These are phyloP conservation scores for Aspergillus carlsbadensis DNA, from an alignment of 495 filamentous ascomycete species.

Conservation along the genomic window DNA sequence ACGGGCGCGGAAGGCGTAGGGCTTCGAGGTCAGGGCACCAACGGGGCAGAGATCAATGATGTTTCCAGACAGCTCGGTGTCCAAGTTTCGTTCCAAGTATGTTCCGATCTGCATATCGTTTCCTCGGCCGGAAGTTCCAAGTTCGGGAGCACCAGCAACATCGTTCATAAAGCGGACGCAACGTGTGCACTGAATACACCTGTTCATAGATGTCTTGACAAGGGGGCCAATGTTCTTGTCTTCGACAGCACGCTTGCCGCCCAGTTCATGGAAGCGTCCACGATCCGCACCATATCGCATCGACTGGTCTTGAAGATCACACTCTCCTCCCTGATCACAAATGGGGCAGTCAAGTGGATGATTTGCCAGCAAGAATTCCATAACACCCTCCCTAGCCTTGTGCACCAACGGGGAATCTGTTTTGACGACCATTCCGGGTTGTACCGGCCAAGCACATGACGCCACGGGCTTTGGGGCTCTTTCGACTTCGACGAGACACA, in stretches of 20 bases:
- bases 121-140: slow-evolving; percentile 90
- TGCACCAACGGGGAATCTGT: slow-evolving; percentile 93
- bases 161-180: slow-evolving; percentile 98
- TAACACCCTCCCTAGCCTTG: slow-evolving; percentile 96
- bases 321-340: slow-evolving; percentile 98
- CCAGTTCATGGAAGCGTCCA: slow-evolving; percentile 92
- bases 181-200: slow-evolving; percentile 98
- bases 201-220: slow-evolving; percentile 99
- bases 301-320: slow-evolving; percentile 97
- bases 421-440: slow-evolving; percentile 98
- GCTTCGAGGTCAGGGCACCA: slow-evolving; percentile 93
- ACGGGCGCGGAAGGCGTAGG: slow-evolving; percentile 93
- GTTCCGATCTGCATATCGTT: slow-evolving; percentile 98
- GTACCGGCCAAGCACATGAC: slow-evolving; percentile 98
- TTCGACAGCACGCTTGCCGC: slow-evolving; percentile 94
- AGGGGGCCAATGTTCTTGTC: slow-evolving; percentile 99
- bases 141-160: slow-evolving; percentile 89
- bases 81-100: slow-evolving; percentile 87
- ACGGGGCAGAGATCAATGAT: slow-evolving; percentile 98
- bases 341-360: slow-evolving; percentile 97
- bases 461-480: slow-evolving; percentile 93
- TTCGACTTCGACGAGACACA: slow-evolving; percentile 99
- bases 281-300: slow-evolving; percentile 98
- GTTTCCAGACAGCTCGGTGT: slow-evolving; percentile 93
- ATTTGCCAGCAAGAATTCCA: slow-evolving; percentile 97